Conservation (phyloP, 2,329 filamentous ascomycete species). For the Tetracladium maxilliforme region DNA sequence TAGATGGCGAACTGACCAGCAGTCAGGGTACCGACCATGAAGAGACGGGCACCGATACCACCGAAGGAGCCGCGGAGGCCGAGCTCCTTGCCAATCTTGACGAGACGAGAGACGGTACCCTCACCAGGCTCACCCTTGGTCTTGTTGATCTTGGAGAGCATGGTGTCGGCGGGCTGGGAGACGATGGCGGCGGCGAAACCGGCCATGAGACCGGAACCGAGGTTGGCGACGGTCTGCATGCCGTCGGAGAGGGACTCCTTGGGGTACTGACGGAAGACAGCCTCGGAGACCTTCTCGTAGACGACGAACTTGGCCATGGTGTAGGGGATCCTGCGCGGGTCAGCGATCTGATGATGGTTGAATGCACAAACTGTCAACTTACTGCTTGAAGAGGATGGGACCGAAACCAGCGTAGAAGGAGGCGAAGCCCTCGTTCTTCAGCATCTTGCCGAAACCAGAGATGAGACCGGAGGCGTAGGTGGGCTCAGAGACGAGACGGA, state of each 20-base stretch:
- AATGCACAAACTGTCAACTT: constrained; percentile 17
- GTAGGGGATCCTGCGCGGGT: constrained; percentile 56
- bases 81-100: constrained; percentile 83
- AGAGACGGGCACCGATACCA: constrained; percentile 69
- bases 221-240: constrained; percentile 68
- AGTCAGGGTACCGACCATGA: constrained; percentile 53
- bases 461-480: constrained; percentile 71
- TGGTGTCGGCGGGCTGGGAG: constrained; percentile 84
- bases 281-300: constrained; percentile 76
- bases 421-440: constrained; percentile 67
- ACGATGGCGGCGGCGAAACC: constrained; percentile 79
- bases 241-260: constrained; percentile 54
- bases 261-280: constrained; percentile 53
- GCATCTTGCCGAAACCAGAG: constrained; percentile 69
- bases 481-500: constrained; percentile 80
- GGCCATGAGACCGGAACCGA: constrained; percentile 61
- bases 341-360: not conserved
- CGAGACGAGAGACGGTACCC: constrained; percentile 62
- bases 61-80: constrained; percentile 64
- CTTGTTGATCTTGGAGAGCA: constrained; percentile 96
- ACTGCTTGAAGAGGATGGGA: constrained; percentile 72
- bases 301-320: constrained; percentile 94
- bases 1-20: constrained; percentile 85
- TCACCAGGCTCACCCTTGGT: constrained; percentile 77
- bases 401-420: constrained; percentile 90